Base-by-base conservation (phyloP, 169 alveolate species). In the Plasmodium vinckei region DNA sequence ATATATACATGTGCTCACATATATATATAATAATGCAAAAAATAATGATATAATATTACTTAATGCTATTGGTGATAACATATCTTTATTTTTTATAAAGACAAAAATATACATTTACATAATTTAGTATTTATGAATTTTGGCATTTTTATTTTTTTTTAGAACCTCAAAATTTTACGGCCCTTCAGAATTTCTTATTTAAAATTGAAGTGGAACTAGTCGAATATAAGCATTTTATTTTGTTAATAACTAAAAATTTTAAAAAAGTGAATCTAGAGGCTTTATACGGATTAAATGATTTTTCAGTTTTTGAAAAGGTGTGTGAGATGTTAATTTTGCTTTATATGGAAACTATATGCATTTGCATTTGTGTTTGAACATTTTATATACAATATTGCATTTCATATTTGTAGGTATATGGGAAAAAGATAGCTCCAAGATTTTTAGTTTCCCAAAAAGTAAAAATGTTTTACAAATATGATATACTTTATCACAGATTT, bases 271-370 rank as follows among this genome's bases (percentile, higher is more conserved):
- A 25, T 19, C 21, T 77, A 69, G 88, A 63, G 63, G 88, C 88
- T 42, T 69, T 77, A 47, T 77, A 77, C 47, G 88, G 88, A 54
- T 77, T 77, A 44, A 77, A 77, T 57, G 88, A 77, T 51, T 77
- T 77, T 77, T 77, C 88, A 12, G 49, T 77, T 39, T 77, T 77
- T 64, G 88, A 77, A 51, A 77, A 77, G 88, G 88, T 77, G 49
- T 49, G 49, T 23, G 57, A 54, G 44, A 4, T 72, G 25, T 42
- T 33, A 33, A 19, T 25, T 72, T 72, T 72, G 42, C 33, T 49
- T 70, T 49, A 13, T 42, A 69, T 69, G 56, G 21, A 39, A 44
- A 17, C 61, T 49, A 42, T 47, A 69, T 56, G 42, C 12, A 25
- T 33, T 12, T 21, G 19, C 33, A n/a, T 72, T 60, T 17, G 71